phyloP scores from a whole-genome alignment of 805 yeast species.

The Ogataea populi-albae region DNA sequence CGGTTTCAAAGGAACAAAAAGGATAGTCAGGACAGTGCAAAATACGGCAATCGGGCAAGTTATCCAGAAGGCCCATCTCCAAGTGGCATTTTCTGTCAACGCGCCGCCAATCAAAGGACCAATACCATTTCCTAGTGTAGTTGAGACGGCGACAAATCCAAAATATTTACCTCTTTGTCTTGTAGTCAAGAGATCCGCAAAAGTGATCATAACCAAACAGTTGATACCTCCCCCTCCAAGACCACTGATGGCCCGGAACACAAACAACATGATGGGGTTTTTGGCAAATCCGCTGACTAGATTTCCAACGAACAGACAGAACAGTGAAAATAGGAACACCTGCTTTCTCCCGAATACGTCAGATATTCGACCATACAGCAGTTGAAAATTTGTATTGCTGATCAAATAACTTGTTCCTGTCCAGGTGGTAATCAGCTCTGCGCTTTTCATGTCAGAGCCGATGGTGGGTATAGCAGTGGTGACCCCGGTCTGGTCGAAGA shows the following conservation, averaged over 20 bases:
- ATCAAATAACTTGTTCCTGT: conserved; percentile 51
- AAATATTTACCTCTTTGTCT: conserved; percentile 53
- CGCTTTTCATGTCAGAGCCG: conserved; percentile 43
- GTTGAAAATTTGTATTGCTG: conserved; percentile 52
- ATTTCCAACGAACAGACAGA: conserved; percentile 41
- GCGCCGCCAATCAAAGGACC: conserved; percentile 60
- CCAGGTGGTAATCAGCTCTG: conserved; percentile 49
- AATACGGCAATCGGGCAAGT: conserved; percentile 38
- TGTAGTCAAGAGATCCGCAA: conserved; percentile 50
- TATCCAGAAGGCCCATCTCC: conserved; percentile 55
- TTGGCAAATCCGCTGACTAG: conserved; percentile 50
- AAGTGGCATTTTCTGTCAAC: conserved; percentile 39
- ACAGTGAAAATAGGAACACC: conserved; percentile 39
- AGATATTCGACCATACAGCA: conserved; percentile 48
- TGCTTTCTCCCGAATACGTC: conserved; percentile 54
- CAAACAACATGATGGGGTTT: conserved; percentile 45
- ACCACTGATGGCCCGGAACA: conserved; percentile 54
- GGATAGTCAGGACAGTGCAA: conserved; percentile 14
- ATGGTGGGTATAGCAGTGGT: conserved; percentile 48
- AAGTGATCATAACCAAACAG: conserved; percentile 49
- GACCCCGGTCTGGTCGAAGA: conserved; percentile 49
- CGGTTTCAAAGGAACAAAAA: conserved; percentile 31
- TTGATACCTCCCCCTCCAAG: conserved; percentile 53
- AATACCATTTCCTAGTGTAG: conserved; percentile 48
- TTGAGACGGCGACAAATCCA: conserved; percentile 49